phyloP scores from a whole-genome alignment of 352 stramenopile species.

The Globisporangium alternatum region DNA sequence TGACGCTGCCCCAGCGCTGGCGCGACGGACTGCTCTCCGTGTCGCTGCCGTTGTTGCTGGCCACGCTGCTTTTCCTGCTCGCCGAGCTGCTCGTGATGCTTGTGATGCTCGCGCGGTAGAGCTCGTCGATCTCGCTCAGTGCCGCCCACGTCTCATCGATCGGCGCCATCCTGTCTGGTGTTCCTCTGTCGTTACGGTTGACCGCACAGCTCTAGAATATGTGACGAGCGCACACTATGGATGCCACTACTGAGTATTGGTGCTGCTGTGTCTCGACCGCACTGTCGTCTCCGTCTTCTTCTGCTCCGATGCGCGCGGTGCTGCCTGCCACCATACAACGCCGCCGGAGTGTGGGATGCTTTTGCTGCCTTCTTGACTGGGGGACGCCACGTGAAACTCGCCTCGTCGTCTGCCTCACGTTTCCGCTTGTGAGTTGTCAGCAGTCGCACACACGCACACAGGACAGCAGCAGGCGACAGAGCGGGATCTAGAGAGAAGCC shows the following conservation, averaged over 20 bases:
- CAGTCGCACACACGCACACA: background rate
- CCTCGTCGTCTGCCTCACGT: background rate
- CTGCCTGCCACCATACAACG: conserved; percentile 8
- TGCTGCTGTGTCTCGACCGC: background rate
- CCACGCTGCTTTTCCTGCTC: conserved; percentile 6
- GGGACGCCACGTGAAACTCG: background rate
- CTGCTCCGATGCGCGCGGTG: background rate
- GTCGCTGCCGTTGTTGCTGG: conserved; percentile 7
- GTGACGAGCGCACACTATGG: too few species aligned
- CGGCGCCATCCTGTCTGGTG: conserved; percentile 12
- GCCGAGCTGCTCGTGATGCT: conserved; percentile 1
- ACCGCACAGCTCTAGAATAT: background rate
- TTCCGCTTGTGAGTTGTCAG: background rate
- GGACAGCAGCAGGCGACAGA: too few species aligned
- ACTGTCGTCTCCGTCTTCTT: background rate
- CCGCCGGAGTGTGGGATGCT: background rate
- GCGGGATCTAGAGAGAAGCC: too few species aligned
- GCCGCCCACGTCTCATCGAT: conserved; percentile 16
- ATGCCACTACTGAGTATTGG: background rate
- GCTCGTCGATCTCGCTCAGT: conserved; percentile 3
- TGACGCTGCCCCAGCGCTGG: conserved; percentile 55
- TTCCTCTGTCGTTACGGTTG: background rate
- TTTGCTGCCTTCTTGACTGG: background rate
- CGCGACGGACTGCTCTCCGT: conserved; percentile 19
- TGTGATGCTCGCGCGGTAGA: conserved; percentile 6